Base-by-base conservation (phyloP, 1,284 basidiomycete genomes). In the Chiua sp. region DNA sequence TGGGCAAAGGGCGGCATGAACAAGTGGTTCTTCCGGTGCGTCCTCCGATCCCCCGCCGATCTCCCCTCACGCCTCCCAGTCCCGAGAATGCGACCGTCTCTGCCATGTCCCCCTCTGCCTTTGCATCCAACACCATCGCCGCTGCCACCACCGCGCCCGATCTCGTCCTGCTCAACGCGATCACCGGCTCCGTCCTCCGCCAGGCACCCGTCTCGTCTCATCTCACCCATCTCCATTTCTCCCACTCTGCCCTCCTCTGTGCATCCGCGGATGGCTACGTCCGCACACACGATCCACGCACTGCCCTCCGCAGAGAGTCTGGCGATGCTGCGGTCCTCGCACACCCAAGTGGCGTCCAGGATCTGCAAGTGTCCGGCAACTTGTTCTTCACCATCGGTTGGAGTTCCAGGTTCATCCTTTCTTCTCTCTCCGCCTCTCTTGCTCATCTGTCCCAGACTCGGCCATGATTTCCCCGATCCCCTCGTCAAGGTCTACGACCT, bases 401-500 rank as follows among this genome's bases (percentile, higher is more conserved):
- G 78, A 90, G 91, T 10, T 83, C 93, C 73, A 90, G 93, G 94
- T 92, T 18, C 4, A 65, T 75, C 64, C 6, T 47, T 32, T 52
- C 47, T 54, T 49, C 11, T 46, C 23, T n/a, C 47, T 2, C 30
- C 15, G 28, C 33, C 6, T 44, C 23, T 44, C 30, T n/a, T n/a
- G 23, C 63, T 69, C 59, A 66, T 58, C 56, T 28, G 39, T 46
- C 23, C 56, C 69, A 95, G 93, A 72, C 93, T 94, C 75, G 91
- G 92, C 23, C 90, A 92, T 50, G 94, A 96, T 2, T 85, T 93
- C 54, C 91, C 94, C 0, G 97, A 98, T 73, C 93, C 95, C 3
- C 80, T 98, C 30, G 92, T 99, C 66, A 97, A 98, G 75, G 84
- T 98, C 13, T 98, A 93, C 72, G 97, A 99, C 73, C 73, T 95